Evolutionary conservation across 352 stramenopile species (phyloP), one percentile per base, ranked within the genome.

Genomic region (Phytophthora podocarpi): DNA sequence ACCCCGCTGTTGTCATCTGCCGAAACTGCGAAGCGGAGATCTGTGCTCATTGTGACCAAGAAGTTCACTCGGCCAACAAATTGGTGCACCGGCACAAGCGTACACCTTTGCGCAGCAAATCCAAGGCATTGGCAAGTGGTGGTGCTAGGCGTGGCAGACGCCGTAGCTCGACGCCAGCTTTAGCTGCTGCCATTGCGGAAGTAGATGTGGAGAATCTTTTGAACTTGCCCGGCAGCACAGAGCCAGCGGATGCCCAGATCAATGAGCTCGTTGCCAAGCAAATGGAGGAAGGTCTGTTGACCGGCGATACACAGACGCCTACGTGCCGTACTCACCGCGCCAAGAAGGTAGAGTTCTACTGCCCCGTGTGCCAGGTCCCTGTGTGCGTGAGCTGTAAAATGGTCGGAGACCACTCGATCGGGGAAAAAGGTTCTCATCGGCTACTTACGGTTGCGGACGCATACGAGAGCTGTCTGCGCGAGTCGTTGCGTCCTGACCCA

Each of bases 371-470:
- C 39, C 62, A 76, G 7, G 50, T 76, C 2, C 76, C 82, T 0
- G 77, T 93, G 9, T 95, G 83, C 23, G 82, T 95, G 23, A 80
- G 82, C 47, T 93, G 86, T 70, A 93, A 93, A 67, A 90, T 93
- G 82, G 42, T 90, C 3, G 86, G 86, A 32, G 83, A 93, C 37
- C 83, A 93, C 64, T 89, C 82, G 2, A 78, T 78, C 12, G 85
- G 83, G n/a, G 85, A 91, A 1, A 94, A 91, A 62, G 85, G 85
- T 13, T 61, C 69, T 2, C 83, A 94, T 34, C 78, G 85, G 4
- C 37, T 94, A 34, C 48, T 94, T 2, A 78, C 75, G 3, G 70
- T 94, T 28, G 45, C 56, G 0, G 82, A 93, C 35, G 81, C 85
- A 11, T 93, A 93, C 47, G 83, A 90, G 37, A 65, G 59, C 41